These are phyloP conservation scores for Melanopsichium pennsylvanicum DNA, from an alignment of 1,284 basidiomycete species.

Conservation along the genomic window DNA sequence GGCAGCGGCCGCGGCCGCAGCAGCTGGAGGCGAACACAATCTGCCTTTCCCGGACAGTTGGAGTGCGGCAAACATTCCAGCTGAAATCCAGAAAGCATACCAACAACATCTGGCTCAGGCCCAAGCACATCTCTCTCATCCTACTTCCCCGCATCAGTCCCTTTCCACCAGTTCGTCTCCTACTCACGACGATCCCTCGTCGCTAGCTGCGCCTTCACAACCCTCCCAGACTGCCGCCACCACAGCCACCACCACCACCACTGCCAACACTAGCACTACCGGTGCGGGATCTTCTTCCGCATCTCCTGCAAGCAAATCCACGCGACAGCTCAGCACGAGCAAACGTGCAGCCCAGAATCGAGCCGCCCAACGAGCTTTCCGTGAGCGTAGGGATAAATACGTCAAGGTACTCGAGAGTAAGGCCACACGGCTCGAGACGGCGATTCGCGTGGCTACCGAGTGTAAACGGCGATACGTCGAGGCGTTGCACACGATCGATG, in stretches of 20 bases:
- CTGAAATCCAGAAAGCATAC: constrained; percentile 35
- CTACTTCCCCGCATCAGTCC: background rate
- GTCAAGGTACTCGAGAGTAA: constrained; percentile 57
- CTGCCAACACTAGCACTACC: background rate
- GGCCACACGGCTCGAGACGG: constrained; percentile 43
- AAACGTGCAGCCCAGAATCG: constrained; percentile 62
- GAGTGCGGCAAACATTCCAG: constrained; percentile 22
- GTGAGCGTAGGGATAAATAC: constrained; percentile 57
- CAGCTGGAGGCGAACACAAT: background rate
- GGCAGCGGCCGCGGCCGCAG: constrained; percentile 10
- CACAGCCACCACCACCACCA: background rate
- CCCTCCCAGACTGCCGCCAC: too few relatives aligned
- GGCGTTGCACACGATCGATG: constrained; percentile 53
- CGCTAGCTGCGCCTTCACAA: too few relatives aligned
- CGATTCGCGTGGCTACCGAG: constrained; percentile 50
- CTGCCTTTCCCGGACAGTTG: constrained; percentile 27
- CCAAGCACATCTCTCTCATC: constrained; percentile 5
- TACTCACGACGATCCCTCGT: too few relatives aligned
- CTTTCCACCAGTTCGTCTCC: too few relatives aligned
- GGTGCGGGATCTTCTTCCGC: background rate
- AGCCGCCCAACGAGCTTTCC: constrained; percentile 59
- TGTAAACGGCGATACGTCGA: constrained; percentile 48
- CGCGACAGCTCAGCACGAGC: constrained; percentile 47
- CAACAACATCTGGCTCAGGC: constrained; percentile 36
- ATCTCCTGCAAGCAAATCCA: constrained; percentile 16